Percentiles rank a stretch among this genome's conserved stretches.
phyloP scores from a whole-genome alignment of 495 filamentous ascomycete genomes.

The Massariosphaeria phaeospora region DNA sequence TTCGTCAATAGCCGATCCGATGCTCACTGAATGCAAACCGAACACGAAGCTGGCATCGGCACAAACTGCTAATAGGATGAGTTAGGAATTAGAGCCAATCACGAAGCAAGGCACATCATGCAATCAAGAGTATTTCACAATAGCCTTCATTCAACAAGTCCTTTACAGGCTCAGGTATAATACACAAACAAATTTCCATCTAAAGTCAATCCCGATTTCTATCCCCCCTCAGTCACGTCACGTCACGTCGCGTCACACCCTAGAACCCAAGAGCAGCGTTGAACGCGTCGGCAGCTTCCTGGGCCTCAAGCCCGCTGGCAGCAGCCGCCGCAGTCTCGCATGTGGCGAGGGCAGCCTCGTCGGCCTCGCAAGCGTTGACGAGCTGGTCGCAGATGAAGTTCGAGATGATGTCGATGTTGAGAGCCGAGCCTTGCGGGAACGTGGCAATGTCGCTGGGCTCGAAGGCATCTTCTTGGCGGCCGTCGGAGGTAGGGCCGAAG shows the following conservation, averaged over 20 bases:
- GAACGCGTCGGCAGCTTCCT: slow-evolving; percentile 58
- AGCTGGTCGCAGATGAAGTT: slow-evolving; percentile 55
- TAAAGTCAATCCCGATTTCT: not conserved
- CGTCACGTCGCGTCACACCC: not conserved
- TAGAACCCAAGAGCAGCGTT: slow-evolving; percentile 41
- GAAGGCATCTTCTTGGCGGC: slow-evolving; percentile 50
- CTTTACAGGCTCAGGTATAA: too few relatives aligned
- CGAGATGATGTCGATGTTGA: slow-evolving; percentile 52
- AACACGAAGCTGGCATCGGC: too few relatives aligned
- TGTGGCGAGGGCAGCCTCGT: slow-evolving; percentile 43
- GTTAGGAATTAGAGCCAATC: too few relatives aligned
- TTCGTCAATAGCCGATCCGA: too few relatives aligned
- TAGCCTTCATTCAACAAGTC: too few relatives aligned
- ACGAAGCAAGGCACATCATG: too few relatives aligned
- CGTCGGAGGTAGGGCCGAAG: slow-evolving; percentile 49
- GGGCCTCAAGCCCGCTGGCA: slow-evolving; percentile 38
- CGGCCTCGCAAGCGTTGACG: slow-evolving; percentile 49
- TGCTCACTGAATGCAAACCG: too few relatives aligned
- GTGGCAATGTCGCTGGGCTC: slow-evolving; percentile 46
- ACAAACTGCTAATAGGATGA: too few relatives aligned
- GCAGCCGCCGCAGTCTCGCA: slow-evolving; percentile 48
- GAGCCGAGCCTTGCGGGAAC: slow-evolving; percentile 57
- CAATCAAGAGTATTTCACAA: too few relatives aligned
- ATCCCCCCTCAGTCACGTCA: not conserved
- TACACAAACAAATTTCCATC: too few relatives aligned